Conservation (phyloP, 225 moss, liverwort and hornwort genomes). For the Pseudoscleropodium purum region DNA sequence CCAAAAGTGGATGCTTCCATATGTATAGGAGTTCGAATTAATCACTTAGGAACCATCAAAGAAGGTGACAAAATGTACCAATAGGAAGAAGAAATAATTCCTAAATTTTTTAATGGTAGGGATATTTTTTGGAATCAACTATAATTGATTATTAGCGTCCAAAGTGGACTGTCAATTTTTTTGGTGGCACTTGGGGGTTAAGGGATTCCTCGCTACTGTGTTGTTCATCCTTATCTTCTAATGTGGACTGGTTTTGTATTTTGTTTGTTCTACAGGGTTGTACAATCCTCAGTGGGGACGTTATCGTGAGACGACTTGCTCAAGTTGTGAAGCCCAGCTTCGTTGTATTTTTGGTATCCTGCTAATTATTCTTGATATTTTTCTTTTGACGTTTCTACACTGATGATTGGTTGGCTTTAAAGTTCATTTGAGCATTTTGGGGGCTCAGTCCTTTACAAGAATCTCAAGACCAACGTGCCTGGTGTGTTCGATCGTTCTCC, state of each 20-base stretch:
- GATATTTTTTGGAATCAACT: background rate
- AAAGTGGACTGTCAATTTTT: background rate
- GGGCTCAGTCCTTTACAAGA: constrained; percentile 22
- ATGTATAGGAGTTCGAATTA: background rate
- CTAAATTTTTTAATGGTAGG: background rate
- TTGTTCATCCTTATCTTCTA: background rate
- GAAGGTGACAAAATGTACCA: background rate
- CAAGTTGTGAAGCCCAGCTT: constrained; percentile 66
- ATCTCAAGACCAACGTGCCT: constrained; percentile 76
- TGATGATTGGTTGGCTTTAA: background rate
- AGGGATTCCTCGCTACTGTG: background rate
- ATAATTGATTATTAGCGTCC: background rate
- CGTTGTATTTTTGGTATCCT: constrained; percentile 99
- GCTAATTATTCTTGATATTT: background rate
- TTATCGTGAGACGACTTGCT: constrained; percentile 74
- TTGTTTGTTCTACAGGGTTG: constrained; percentile 52
- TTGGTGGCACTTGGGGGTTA: background rate
- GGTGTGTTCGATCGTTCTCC: constrained; percentile 96
- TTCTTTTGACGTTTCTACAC: background rate
- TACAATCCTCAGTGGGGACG: constrained; percentile 86
- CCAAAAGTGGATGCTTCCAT: background rate
- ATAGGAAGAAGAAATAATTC: background rate
- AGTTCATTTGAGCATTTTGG: background rate
- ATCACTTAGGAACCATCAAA: background rate
- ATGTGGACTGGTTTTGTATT: background rate